Evolutionary conservation across 2,329 filamentous ascomycete species (phyloP).

Genomic region (Xylogone sp.): DNA sequence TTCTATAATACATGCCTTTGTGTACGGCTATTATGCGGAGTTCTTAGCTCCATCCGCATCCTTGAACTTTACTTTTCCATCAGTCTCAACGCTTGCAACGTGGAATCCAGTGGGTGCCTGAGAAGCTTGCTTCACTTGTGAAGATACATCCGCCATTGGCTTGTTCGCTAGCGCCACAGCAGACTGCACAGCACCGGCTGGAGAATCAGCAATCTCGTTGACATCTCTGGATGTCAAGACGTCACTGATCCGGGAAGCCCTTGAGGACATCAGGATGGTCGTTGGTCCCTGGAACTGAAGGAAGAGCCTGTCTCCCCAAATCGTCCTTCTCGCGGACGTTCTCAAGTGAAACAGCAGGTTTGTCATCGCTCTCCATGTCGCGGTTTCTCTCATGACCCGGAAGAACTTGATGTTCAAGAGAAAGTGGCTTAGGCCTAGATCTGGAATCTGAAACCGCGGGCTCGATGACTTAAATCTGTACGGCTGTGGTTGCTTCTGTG

Average conservation of each 20-base stretch:
- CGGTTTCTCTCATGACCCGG: conserved; percentile 65
- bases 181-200: conserved; percentile 65
- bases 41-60: conserved; percentile 17
- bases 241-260: conserved; percentile 76
- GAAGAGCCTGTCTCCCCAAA: conserved; percentile 94
- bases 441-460: conserved; percentile 75
- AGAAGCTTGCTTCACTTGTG: conserved; percentile 15
- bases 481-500: conserved; percentile 68
- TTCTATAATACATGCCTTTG: background rate
- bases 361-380: conserved; percentile 67
- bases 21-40: conserved; percentile 11
- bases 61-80: conserved; percentile 62
- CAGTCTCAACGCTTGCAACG: conserved; percentile 52
- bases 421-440: conserved; percentile 55
- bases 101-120: conserved; percentile 43
- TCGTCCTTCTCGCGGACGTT: conserved; percentile 73
- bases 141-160: conserved; percentile 29
- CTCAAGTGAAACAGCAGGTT: conserved; percentile 64
- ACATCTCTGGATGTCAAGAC: conserved; percentile 74
- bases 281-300: conserved; percentile 83
- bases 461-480: conserved; percentile 81
- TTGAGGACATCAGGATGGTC: conserved; percentile 83
- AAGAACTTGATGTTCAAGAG: conserved; percentile 72
- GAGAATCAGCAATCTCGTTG: conserved; percentile 83
- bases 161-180: conserved; percentile 47